Conservation (phyloP, 805 yeast genomes). For the Ogataea pilisensis region DNA sequence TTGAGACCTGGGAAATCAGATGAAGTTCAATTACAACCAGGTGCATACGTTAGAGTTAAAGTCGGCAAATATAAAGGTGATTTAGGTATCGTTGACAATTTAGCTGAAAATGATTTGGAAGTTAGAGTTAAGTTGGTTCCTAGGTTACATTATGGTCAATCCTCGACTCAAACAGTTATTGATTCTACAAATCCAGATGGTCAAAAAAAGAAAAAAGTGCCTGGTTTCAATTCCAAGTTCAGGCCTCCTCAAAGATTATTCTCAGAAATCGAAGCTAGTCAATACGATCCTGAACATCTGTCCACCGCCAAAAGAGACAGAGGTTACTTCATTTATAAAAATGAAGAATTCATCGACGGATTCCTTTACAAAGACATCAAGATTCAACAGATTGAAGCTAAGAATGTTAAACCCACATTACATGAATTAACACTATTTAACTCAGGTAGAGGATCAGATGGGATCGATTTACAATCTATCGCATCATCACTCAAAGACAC, state of each 20-base stretch:
- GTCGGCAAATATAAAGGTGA: conserved; percentile 93
- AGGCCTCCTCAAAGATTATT: conserved; percentile 86
- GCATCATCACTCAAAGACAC: conserved; percentile 79
- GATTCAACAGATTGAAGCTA: conserved; percentile 74
- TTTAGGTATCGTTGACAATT: conserved; percentile 86
- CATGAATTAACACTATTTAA: conserved; percentile 85
- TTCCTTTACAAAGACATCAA: conserved; percentile 83
- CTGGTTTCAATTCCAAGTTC: conserved; percentile 51
- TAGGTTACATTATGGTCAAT: conserved; percentile 83
- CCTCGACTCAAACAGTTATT: conserved; percentile 28
- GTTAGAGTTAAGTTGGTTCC: conserved; percentile 93
- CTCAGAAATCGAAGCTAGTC: conserved; percentile 82
- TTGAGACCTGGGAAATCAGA: conserved; percentile 84
- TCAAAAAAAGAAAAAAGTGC: conserved; percentile 34
- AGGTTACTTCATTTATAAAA: conserved; percentile 64
- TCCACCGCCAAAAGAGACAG: conserved; percentile 57
- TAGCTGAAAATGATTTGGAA: conserved; percentile 92
- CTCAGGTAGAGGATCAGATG: conserved; percentile 71
- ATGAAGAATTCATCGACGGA: conserved; percentile 89
- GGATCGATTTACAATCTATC: conserved; percentile 81
- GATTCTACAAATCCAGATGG: conserved; percentile 22
- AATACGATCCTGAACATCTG: conserved; percentile 71
- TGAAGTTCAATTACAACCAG: conserved; percentile 86
- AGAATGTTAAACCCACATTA: conserved; percentile 75
- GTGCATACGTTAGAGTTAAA: conserved; percentile 85